Evolutionary conservation across 805 yeast species (phyloP).

Genomic region (Candida piceae): DNA sequence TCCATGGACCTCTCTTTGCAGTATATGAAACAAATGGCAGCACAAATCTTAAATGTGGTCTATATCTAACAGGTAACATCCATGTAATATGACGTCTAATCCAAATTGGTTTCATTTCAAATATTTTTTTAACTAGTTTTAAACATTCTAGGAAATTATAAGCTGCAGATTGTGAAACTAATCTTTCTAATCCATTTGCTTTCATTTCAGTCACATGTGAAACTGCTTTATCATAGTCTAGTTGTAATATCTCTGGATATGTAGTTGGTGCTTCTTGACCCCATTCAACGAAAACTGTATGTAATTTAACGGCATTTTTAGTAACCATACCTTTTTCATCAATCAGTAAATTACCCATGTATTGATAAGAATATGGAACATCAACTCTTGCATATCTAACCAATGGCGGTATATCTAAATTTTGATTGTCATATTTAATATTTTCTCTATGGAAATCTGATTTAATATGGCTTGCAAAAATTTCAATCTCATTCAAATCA

Average conservation of each 20-base stretch:
- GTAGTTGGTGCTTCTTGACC: constrained; percentile 40
- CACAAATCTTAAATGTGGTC: constrained; percentile 58
- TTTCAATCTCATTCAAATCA: constrained; percentile 36
- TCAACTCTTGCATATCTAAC: constrained; percentile 73
- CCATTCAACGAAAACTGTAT: constrained; percentile 50
- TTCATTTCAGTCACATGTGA: constrained; percentile 31
- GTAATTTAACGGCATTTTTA: constrained; percentile 43
- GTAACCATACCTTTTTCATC: constrained; percentile 51
- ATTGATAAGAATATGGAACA: constrained; percentile 74
- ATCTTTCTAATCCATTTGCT: constrained; percentile 15
- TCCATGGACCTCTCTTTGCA: constrained; percentile 90
- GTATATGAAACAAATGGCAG: constrained; percentile 80
- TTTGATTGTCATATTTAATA: constrained; percentile 25
- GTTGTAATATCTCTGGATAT: constrained; percentile 46
- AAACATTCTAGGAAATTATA: constrained; percentile 40
- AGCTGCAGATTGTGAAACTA: constrained; percentile 24
- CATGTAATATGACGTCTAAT: constrained; percentile 65
- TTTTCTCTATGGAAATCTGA: constrained; percentile 12
- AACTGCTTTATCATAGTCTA: constrained; percentile 35
- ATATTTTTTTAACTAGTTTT: constrained; percentile 40
- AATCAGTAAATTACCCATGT: constrained; percentile 63
- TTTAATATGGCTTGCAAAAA: constrained; percentile 30
- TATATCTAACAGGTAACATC: constrained; percentile 44
- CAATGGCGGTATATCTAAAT: constrained; percentile 75
- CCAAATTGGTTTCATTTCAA: constrained; percentile 79